These are phyloP conservation scores for Ceraceosorus guamensis DNA, from an alignment of 1,284 basidiomycete species.

Conservation along the genomic window DNA sequence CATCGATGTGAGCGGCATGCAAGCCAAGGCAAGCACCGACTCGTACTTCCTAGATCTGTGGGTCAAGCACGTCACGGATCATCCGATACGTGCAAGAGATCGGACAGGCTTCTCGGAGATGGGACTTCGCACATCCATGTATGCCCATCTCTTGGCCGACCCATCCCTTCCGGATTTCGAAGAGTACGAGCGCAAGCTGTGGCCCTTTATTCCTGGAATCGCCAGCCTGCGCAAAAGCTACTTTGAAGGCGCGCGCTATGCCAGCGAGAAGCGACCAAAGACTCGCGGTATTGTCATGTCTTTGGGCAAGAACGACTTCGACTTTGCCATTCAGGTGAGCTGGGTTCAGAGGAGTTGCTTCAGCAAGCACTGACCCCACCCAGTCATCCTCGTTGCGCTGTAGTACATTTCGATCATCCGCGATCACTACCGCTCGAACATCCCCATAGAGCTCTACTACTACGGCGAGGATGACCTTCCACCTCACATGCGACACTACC, in stretches of 20 bases:
- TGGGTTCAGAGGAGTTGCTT: too few species aligned
- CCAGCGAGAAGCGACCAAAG: not conserved
- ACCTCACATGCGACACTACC: constrained; percentile 19
- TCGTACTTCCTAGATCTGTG: too few species aligned
- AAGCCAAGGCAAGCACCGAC: too few species aligned
- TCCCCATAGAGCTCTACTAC: constrained; percentile 29
- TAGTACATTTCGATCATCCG: constrained; percentile 25
- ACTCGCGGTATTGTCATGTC: constrained; percentile 24
- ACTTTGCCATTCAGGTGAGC: constrained; percentile 15
- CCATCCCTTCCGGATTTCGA: constrained; percentile 21
- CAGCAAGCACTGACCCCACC: too few species aligned
- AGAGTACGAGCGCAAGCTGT: constrained; percentile 23
- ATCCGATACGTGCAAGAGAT: constrained; percentile 22
- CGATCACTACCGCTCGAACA: constrained; percentile 18
- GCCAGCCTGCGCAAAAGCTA: constrained; percentile 20
- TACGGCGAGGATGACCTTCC: constrained; percentile 30
- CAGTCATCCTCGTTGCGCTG: too few species aligned
- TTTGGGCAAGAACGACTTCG: constrained; percentile 18
- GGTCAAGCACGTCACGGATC: constrained; percentile 14
- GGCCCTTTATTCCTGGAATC: constrained; percentile 28
- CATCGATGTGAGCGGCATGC: too few species aligned
- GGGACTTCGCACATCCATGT: constrained; percentile 25
- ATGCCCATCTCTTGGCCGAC: constrained; percentile 22
- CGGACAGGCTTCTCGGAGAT: constrained; percentile 26
- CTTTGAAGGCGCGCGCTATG: not conserved